phyloP scores from a whole-genome alignment of 2,329 filamentous ascomycete species.

The Talaromyces piceae region DNA sequence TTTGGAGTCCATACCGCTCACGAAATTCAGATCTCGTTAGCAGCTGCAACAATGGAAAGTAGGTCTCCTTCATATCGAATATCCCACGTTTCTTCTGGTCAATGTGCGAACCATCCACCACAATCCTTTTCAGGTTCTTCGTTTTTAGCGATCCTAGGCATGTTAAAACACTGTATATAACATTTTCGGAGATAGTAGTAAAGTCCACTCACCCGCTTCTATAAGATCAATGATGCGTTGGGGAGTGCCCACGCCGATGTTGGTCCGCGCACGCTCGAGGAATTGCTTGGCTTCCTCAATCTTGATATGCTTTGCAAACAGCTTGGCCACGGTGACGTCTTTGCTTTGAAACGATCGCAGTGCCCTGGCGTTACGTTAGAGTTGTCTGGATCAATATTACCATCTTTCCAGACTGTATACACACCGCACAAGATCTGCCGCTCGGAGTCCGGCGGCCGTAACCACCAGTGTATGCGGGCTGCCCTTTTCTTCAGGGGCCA shows the following conservation, averaged over 20 bases:
- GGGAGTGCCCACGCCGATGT: conserved; percentile 86
- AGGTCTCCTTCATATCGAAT: conserved; percentile 90
- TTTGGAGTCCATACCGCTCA: conserved; percentile 54
- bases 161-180: neutral
- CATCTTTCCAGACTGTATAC: conserved; percentile 9
- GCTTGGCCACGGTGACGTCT: conserved; percentile 70
- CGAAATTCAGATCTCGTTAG: conserved; percentile 64
- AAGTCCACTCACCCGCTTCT: conserved; percentile 55
- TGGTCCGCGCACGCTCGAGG: conserved; percentile 61
- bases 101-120: conserved; percentile 86
- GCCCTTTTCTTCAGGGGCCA: conserved; percentile 61
- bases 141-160: conserved; percentile 59
- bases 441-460: conserved; percentile 74
- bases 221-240: conserved; percentile 73
- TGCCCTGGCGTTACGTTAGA: conserved; percentile 40
- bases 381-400: conserved; percentile 1
- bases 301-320: conserved; percentile 99
- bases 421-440: conserved; percentile 73
- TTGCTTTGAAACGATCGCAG: conserved; percentile 74
- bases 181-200: neutral
- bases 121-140: conserved; percentile 65
- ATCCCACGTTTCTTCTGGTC: conserved; percentile 92
- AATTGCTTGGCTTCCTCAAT: conserved; percentile 75
- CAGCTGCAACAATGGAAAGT: conserved; percentile 70
- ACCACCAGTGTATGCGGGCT: conserved; percentile 82